Base-by-base conservation (phyloP, 1,139 yeast species). In the Lodderomyces elongisporus region DNA sequence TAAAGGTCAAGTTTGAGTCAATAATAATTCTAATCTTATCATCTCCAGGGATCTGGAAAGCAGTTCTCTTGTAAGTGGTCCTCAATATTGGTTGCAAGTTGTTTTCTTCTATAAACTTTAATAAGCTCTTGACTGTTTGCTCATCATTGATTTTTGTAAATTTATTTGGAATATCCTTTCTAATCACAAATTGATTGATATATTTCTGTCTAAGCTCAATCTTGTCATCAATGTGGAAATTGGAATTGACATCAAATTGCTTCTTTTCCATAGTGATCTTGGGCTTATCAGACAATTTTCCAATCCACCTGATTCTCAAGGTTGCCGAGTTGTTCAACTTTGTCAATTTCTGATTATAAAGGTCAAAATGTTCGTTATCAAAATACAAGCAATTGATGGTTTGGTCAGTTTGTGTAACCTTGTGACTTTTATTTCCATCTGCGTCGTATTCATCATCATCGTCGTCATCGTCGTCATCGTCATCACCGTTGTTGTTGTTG, bases 21-120 rank as follows among this genome's bases (percentile, higher is more conserved):
- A 91, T 83, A 25, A 87, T 80, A 40, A 89, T 79, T 55, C 96
- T 78, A 31, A 89, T 81, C 49, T 88, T 76, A 54, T 88, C 94
- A 55, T 91, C 97, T 40, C 97, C 97, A 2, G 98, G 98, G 46
- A 91, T 89, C 65, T 91, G 96, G 68, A 91, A 91, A 2, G 97
- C 97, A 12, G 96, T 85, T 58, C 98, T 76, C 29, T 87, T 85
- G 60, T 85, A 88, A 29, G 82, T 75, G 4, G 96, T 77, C 62
- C 98, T 79, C 54, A 91, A 62, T 27, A 85, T 77, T 12, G 98
- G 98, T 58, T 85, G 84, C 43, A 91, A 69, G 39, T 77, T 70
- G 47, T 78, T 70, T 36, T 79, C 78, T 29, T 62, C 57, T 41
- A 91, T 79, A 51, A 81, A 85, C 8, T 66, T 56, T 35, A 88